phyloP scores from a whole-genome alignment of 164 flowering plant genomes.

The Pachysandra terminalis region DNA sequence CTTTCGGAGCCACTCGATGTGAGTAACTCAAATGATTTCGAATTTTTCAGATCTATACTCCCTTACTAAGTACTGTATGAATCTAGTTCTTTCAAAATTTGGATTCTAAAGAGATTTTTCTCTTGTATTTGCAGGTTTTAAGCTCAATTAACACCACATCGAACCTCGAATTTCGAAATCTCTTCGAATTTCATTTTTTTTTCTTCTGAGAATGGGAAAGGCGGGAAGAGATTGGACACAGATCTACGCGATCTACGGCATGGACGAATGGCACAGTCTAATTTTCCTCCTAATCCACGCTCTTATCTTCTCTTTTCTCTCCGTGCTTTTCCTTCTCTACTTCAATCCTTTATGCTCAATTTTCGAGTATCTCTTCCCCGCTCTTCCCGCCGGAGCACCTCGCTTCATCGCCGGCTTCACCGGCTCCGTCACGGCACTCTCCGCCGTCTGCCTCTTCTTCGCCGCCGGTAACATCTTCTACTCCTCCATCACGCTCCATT shows the following conservation, averaged over 20 bases:
- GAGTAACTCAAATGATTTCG: too few relatives aligned
- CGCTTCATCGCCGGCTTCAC: constrained; percentile 75
- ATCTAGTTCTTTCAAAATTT: background rate
- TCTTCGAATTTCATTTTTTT: background rate
- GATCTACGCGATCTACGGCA: constrained; percentile 91
- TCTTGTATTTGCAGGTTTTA: constrained; percentile 7
- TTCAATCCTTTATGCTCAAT: constrained; percentile 43
- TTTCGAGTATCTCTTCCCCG: constrained; percentile 28
- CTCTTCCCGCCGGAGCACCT: constrained; percentile 41
- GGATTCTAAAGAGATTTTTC: background rate
- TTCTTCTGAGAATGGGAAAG: constrained; percentile 41
- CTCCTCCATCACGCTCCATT: constrained; percentile 67
- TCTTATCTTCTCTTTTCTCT: constrained; percentile 44
- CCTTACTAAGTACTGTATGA: background rate
- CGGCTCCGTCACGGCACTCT: constrained; percentile 70
- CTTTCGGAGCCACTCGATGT: too few relatives aligned
- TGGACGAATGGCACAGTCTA: constrained; percentile 79
- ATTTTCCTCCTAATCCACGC: constrained; percentile 63
- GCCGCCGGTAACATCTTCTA: constrained; percentile 79
- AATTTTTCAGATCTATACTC: too few relatives aligned
- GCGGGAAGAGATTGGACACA: constrained; percentile 75
- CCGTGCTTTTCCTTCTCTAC: constrained; percentile 58
- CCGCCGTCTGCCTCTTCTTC: constrained; percentile 71
- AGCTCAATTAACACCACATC: background rate
- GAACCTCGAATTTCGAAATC: background rate